Percentiles rank a stretch among this genome's conserved stretches.
phyloP scores from a whole-genome alignment of 2,329 filamentous ascomycete species.

The Nemania serpens region DNA sequence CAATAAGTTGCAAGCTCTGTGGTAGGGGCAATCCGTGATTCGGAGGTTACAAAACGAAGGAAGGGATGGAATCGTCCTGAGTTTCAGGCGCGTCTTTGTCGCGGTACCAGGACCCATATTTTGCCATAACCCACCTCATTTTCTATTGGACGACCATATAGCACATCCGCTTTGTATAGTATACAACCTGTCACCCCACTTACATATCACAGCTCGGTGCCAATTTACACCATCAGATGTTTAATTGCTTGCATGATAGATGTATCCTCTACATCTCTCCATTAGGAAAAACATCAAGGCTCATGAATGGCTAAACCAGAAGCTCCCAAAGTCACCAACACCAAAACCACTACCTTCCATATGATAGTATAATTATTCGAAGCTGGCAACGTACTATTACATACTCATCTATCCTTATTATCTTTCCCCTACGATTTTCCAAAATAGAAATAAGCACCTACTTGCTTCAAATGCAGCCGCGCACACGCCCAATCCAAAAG shows the following conservation, averaged over 20 bases:
- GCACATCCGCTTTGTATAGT: not conserved
- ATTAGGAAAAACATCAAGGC: too few relatives aligned
- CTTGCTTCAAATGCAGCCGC: slow-evolving; percentile 31
- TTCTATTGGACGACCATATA: not conserved
- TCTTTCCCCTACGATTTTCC: not conserved
- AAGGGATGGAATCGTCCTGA: not conserved
- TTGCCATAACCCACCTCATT: not conserved
- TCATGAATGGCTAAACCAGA: too few relatives aligned
- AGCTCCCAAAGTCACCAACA: too few relatives aligned
- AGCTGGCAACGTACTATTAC: too few relatives aligned
- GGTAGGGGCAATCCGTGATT: not conserved
- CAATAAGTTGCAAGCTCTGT: not conserved
- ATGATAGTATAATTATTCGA: too few relatives aligned
- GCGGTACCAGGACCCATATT: slow-evolving; percentile 9
- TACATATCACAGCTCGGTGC: not conserved
- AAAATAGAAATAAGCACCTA: not conserved
- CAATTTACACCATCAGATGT: slow-evolving; percentile 1
- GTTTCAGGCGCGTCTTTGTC: slow-evolving; percentile 21
- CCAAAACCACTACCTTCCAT: too few relatives aligned
- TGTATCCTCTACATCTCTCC: slow-evolving; percentile 2
- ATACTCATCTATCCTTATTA: not conserved
- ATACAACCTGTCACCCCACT: not conserved
- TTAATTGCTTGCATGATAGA: slow-evolving; percentile 21
- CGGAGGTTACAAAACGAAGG: not conserved
- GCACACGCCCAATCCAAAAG: slow-evolving; percentile 57